Percentiles rank a stretch among this genome's conserved stretches.
phyloP scores from a whole-genome alignment of 768 basidiomycete species.

The Xerocomellus amylosporus region DNA sequence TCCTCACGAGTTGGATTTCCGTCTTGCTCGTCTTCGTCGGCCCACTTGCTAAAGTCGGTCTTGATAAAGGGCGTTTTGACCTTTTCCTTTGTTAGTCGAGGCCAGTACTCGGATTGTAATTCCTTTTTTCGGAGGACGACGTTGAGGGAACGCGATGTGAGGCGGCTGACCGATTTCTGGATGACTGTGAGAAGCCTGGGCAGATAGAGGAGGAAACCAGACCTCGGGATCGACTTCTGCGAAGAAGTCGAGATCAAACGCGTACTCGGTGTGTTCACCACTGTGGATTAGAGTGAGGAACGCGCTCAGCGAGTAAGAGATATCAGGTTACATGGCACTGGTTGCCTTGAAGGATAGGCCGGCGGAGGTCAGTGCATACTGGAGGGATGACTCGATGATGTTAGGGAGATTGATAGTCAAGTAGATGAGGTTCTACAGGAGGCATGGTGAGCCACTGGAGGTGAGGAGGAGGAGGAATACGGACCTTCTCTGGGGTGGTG shows the following conservation, averaged over 20 bases:
- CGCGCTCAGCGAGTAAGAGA: neutral
- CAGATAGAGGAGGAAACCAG: neutral
- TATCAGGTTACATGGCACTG: conserved; percentile 53
- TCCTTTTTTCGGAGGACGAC: conserved; percentile 82
- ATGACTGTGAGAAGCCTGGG: conserved; percentile 2
- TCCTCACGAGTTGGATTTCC: conserved; percentile 47
- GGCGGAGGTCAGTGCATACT: conserved; percentile 57
- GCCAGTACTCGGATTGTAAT: conserved; percentile 78
- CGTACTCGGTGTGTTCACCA: conserved; percentile 60
- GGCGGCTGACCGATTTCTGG: conserved; percentile 46
- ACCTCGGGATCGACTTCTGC: conserved; percentile 78
- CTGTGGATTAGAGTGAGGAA: conserved; percentile 18
- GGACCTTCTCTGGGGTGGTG: conserved; percentile 63
- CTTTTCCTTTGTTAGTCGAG: conserved; percentile 88
- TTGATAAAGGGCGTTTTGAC: conserved; percentile 78
- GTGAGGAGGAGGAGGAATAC: conserved; percentile 6
- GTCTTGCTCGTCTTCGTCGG: conserved; percentile 96
- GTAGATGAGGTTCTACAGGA: conserved; percentile 74
- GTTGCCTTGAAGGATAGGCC: conserved; percentile 62
- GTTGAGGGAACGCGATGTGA: conserved; percentile 61
- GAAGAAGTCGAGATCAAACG: conserved; percentile 74
- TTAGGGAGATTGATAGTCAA: conserved; percentile 83
- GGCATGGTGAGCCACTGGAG: neutral
- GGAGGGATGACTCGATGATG: conserved; percentile 55
- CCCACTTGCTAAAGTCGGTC: conserved; percentile 95